Evolutionary conservation across 306 rosid species (phyloP).

Genomic region (Fagus sylvatica): DNA sequence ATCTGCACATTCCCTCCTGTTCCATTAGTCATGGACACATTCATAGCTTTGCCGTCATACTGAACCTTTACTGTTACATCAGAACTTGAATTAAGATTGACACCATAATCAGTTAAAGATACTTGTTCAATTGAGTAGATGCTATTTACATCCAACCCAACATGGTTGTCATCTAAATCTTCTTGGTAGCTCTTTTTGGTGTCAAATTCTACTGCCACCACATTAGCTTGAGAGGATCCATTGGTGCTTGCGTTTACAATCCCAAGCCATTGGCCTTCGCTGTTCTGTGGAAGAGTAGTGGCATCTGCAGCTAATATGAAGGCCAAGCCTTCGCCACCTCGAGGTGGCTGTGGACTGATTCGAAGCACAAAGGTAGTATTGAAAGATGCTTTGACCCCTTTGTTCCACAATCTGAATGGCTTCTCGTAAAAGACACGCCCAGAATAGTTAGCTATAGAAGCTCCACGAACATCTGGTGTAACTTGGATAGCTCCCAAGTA

Average conservation of each 20-base stretch:
- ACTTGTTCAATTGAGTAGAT: constrained; percentile 42
- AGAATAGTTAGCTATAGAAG: background rate
- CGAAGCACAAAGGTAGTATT: constrained; percentile 42
- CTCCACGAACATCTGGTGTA: constrained; percentile 32
- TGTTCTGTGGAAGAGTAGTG: constrained; percentile 27
- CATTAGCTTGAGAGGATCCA: constrained; percentile 42
- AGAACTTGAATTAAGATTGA: constrained; percentile 14
- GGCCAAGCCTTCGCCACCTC: constrained; percentile 49
- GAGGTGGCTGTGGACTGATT: constrained; percentile 10
- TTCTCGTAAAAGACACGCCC: constrained; percentile 34
- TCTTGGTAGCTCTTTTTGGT: constrained; percentile 48
- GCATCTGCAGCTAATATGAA: constrained; percentile 36
- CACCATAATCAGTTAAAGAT: constrained; percentile 30
- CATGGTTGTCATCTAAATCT: constrained; percentile 57
- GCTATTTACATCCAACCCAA: constrained; percentile 64
- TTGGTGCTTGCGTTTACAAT: constrained; percentile 47
- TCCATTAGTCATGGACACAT: constrained; percentile 25
- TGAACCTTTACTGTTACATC: constrained; percentile 12
- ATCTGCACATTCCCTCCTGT: constrained; percentile 9
- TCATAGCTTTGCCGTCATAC: constrained; percentile 33
- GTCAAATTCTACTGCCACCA: constrained; percentile 75
- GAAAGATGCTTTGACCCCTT: constrained; percentile 28
- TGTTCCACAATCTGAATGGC: constrained; percentile 37
- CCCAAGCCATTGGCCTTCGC: constrained; percentile 46
- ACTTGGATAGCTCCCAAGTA: constrained; percentile 35